Evolutionary conservation across 2,329 filamentous ascomycete species (phyloP), one percentile per base, ranked within the genome.

Genomic region (Aciculosporium take): DNA sequence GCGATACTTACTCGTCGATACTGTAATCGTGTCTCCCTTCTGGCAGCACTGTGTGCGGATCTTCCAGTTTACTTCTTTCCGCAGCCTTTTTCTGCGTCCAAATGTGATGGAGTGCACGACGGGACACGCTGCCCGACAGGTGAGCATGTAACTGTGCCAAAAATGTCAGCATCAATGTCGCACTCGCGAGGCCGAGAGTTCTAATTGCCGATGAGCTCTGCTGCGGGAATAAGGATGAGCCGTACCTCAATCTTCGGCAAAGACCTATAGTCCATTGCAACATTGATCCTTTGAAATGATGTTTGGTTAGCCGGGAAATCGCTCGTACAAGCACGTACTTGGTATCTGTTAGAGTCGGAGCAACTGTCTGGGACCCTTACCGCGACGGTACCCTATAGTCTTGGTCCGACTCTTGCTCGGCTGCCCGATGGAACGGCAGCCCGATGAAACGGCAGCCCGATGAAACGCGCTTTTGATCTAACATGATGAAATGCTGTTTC

Each of bases 71-170:
- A 3, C 76, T 71, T 18, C 66, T 54, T 4, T 68, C 64, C 7
- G 69, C 60, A 3, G 63, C 61, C 44, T 71, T 74, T 55, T 79
- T 83, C 41, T 58, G 57, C 37, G 63, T 51, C 83, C 84, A 91
- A 54, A 89, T 76, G 29, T 84, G 72, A 54, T 86, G 82, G 2
- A 91, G 73, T 46, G 75, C 79, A 51, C 75, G 63, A 25, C 80
- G 74, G 54, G 74, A 81, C 56, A 91, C 84, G 57, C 81, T 86
- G 40, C 84, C 84, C 31, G 77, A 84, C 34, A 91, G 69, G 59
- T 91, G 84, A 46, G 84, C 84, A 53, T 91, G 84, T 40, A 89
- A 72, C 79, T 87, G 10, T 37, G 36, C 9, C 28, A 23, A 32
- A 27, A 32, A 4, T 4, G 37, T 43, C 15, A 18, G 36, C 34